phyloP scores from a whole-genome alignment of 2,329 filamentous ascomycete genomes.

The Alternaria ethzedia region DNA sequence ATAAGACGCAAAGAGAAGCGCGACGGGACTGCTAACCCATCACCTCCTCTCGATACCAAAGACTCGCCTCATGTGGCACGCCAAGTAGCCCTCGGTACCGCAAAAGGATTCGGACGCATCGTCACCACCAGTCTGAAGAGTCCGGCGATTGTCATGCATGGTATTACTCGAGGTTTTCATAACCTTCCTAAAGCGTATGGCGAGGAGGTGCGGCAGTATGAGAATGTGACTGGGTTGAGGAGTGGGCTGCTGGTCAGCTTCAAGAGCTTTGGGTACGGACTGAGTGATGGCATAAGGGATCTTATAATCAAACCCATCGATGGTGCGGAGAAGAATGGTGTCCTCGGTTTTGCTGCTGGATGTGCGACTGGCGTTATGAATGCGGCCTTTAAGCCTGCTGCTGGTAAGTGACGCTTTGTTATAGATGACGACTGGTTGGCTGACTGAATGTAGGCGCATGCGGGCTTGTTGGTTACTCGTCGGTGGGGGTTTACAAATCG shows the following conservation, averaged over 20 bases:
- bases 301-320: conserved; percentile 77
- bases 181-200: conserved; percentile 85
- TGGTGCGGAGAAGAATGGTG: conserved; percentile 68
- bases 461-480: conserved; percentile 65
- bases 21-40: background rate
- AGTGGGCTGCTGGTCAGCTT: conserved; percentile 77
- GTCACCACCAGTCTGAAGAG: conserved; percentile 74
- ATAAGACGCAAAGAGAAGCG: background rate
- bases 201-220: conserved; percentile 74
- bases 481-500: conserved; percentile 68
- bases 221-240: conserved; percentile 76
- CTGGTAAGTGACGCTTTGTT: conserved; percentile 56
- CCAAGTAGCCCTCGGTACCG: conserved; percentile 68
- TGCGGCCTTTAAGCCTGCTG: conserved; percentile 66
- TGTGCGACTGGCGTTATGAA: conserved; percentile 77
- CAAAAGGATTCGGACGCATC: conserved; percentile 70
- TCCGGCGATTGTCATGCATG: conserved; percentile 81
- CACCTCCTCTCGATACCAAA: background rate
- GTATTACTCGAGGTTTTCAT: conserved; percentile 81
- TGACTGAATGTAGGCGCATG: conserved; percentile 53
- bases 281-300: conserved; percentile 80
- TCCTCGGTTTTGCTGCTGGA: conserved; percentile 73
- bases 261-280: conserved; percentile 75
- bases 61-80: conserved; percentile 17
- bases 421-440: background rate